Evolutionary conservation across 1,139 yeast species (phyloP).

Genomic region (Yamadazyma kanchanaburiensis): DNA sequence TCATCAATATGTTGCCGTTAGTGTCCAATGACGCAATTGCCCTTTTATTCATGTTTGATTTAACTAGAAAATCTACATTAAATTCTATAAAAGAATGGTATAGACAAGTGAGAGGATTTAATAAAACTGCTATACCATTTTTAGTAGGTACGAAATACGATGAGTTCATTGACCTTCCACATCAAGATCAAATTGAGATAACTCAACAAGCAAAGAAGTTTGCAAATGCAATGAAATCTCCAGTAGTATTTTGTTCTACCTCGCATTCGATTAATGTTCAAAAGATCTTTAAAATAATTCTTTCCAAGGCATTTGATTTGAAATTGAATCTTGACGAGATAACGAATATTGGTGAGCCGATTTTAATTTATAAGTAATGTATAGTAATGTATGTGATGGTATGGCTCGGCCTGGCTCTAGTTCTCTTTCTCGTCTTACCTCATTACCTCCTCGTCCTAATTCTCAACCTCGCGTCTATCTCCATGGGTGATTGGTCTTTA

Average conservation of each 20-base stretch:
- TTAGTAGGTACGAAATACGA: constrained; percentile 95
- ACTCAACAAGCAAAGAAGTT: constrained; percentile 84
- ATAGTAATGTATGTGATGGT: no score
- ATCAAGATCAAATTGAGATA: constrained; percentile 79
- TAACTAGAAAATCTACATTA: constrained; percentile 82
- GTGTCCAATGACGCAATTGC: constrained; percentile 96
- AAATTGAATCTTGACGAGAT: constrained; percentile 83
- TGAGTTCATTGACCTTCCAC: constrained; percentile 74
- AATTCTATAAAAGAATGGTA: constrained; percentile 94
- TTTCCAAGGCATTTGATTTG: constrained; percentile 89
- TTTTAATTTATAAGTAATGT: constrained; percentile 59
- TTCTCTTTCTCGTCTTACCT: not conserved
- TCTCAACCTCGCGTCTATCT: not conserved
- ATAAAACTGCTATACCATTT: constrained; percentile 88
- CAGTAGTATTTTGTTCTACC: constrained; percentile 87
- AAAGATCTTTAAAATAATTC: constrained; percentile 86
- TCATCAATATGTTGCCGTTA: constrained; percentile 92
- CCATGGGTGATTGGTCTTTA: not conserved
- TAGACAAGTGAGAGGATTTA: constrained; percentile 87
- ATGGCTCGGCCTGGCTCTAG: not conserved
- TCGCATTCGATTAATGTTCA: constrained; percentile 92
- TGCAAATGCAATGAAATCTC: constrained; percentile 90
- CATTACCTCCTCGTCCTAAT: not conserved
- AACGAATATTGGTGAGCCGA: constrained; percentile 81
- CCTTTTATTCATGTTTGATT: constrained; percentile 85